These are phyloP conservation scores for Cajanus cajan DNA, from an alignment of 306 rosid species.

Conservation along the genomic window DNA sequence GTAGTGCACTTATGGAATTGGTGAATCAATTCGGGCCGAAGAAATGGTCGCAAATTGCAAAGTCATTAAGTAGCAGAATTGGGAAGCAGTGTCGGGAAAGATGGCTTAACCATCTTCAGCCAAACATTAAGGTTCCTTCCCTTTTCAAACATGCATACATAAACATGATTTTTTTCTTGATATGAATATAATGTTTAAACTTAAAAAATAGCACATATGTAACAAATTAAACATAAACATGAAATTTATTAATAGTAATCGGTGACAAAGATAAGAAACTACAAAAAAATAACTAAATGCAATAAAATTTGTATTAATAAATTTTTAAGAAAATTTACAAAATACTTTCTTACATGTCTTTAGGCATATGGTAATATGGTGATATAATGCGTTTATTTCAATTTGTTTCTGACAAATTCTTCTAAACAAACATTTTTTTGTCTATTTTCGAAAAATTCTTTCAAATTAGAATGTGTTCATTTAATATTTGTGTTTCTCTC, in stretches of 20 bases:
- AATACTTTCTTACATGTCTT: neutral
- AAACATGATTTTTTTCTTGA: neutral
- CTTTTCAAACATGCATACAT: neutral
- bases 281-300: neutral
- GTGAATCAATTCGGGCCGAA: slow-evolving; percentile 44
- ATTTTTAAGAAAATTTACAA: neutral
- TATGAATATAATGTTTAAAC: neutral
- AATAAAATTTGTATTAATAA: neutral
- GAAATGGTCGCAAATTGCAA: slow-evolving; percentile 68
- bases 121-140: slow-evolving; percentile 58
- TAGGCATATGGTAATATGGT: neutral
- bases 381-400: neutral
- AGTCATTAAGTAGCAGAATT: slow-evolving; percentile 44
- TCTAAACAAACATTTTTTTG: neutral
- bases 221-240: neutral
- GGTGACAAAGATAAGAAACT: neutral
- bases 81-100: slow-evolving; percentile 86
- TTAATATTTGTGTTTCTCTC: neutral
- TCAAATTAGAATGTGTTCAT: neutral
- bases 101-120: slow-evolving; percentile 78
- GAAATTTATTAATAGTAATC: neutral
- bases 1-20: slow-evolving; percentile 44
- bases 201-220: neutral
- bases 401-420: neutral
- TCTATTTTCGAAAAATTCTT: neutral